Evolutionary conservation across 169 alveolate species (phyloP).

Genomic region (Cryptosporidium andersoni): DNA sequence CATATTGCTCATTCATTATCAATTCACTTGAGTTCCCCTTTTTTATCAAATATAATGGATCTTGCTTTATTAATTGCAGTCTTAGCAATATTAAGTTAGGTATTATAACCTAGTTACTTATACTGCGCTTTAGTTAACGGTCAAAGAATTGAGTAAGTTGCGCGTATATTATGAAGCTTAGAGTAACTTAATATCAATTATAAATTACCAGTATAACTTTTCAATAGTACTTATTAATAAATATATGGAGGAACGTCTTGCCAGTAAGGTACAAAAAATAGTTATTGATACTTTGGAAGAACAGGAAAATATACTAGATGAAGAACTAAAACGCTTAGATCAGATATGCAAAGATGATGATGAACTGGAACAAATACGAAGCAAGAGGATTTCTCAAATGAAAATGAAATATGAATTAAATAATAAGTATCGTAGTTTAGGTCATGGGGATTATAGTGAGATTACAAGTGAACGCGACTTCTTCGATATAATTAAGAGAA

Average conservation of each 20-base stretch:
- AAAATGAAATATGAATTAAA: constrained; percentile 10
- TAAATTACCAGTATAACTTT: too few species aligned
- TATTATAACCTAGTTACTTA: too few species aligned
- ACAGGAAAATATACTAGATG: constrained; percentile 39
- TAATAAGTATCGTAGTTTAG: constrained; percentile 3
- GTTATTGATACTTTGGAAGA: constrained; percentile 30
- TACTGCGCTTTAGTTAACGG: too few species aligned
- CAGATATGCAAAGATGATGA: constrained; percentile 39
- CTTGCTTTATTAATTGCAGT: too few species aligned
- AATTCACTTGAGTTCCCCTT: too few species aligned
- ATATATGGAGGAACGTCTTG: not conserved
- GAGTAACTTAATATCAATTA: too few species aligned
- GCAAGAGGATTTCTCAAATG: constrained; percentile 22
- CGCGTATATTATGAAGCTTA: too few species aligned
- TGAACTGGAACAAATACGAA: constrained; percentile 40
- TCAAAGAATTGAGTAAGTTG: too few species aligned
- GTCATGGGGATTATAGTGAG: constrained; percentile 44
- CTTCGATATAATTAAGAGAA: constrained; percentile 40
- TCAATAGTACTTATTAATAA: not conserved
- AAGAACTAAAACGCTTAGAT: constrained; percentile 18
- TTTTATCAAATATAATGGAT: too few species aligned
- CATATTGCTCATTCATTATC: too few species aligned
- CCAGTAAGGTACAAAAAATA: constrained; percentile 7
- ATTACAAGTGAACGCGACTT: constrained; percentile 40
- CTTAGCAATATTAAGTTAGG: too few species aligned